A percentile compares a stretch with the other conserved stretches of the same genome.
Conservation (phyloP, 257 asterid species). For the Cynanchum wilfordii region DNA sequence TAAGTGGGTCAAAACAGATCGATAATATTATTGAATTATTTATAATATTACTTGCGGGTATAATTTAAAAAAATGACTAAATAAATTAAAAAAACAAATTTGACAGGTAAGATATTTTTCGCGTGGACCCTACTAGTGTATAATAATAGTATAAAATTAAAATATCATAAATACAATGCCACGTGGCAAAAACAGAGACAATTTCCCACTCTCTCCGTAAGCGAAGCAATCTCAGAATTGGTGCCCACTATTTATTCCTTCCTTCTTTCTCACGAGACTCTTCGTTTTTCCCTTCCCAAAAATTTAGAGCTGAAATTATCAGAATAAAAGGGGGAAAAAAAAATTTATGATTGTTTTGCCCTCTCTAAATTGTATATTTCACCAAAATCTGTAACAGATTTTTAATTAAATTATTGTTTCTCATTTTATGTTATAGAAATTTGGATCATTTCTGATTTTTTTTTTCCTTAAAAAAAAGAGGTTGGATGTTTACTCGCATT, state of each 20-base stretch:
- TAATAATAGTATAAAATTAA: background rate
- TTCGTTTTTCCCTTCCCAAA: constrained; percentile 15
- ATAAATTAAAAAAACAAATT: background rate
- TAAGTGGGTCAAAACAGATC: no score
- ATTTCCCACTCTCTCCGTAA: background rate
- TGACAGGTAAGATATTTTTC: background rate
- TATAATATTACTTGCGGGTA: no score
- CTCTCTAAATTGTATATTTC: background rate
- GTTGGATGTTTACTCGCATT: constrained; percentile 32
- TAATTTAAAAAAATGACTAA: no score
- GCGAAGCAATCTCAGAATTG: background rate
- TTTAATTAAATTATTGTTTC: background rate
- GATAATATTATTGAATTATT: no score
- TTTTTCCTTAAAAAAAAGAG: background rate
- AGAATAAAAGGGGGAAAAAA: background rate
- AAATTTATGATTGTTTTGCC: background rate
- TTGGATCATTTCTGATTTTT: background rate
- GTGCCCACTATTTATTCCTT: constrained; percentile 28
- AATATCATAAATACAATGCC: background rate
- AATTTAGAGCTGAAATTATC: constrained; percentile 1
- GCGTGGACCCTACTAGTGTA: background rate
- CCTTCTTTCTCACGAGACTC: constrained; percentile 41
- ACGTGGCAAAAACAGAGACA: constrained; percentile 8
- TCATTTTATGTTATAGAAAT: background rate
- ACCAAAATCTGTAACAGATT: background rate